These are phyloP conservation scores for Persicaria maculosa DNA, from an alignment of 148 eudicot genomes.

Conservation along the genomic window DNA sequence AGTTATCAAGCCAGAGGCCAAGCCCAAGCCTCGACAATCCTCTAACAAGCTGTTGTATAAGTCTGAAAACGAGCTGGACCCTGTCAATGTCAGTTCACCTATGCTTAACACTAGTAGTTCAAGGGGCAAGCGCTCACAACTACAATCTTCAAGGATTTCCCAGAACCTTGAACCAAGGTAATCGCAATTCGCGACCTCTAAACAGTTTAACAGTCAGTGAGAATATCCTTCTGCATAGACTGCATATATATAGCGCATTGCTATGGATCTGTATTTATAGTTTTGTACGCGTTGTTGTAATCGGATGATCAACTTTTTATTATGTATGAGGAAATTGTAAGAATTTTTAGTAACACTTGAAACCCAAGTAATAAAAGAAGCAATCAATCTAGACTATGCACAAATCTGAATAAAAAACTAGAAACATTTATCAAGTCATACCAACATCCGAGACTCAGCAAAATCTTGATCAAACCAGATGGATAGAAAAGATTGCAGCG, in stretches of 20 bases:
- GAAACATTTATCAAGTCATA: background rate
- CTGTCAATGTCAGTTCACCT: conserved; percentile 18
- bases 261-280: no score
- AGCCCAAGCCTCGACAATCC: conserved; percentile 43
- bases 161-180: conserved; percentile 80
- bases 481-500: background rate
- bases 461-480: background rate
- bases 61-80: conserved; percentile 54
- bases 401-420: background rate
- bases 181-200: background rate
- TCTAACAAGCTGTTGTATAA: conserved; percentile 31
- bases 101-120: conserved; percentile 8
- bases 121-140: conserved; percentile 30
- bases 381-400: no score
- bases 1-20: conserved; percentile 45
- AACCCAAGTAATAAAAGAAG: no score
- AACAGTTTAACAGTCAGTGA: no score
- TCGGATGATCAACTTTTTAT: no score
- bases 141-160: conserved; percentile 44
- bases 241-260: no score
- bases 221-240: no score
- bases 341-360: no score
- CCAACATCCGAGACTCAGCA: background rate
- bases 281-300: no score
- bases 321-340: no score